Conservation (phyloP, 2,329 filamentous ascomycete species). For the Colletotrichum chlorophyti region DNA sequence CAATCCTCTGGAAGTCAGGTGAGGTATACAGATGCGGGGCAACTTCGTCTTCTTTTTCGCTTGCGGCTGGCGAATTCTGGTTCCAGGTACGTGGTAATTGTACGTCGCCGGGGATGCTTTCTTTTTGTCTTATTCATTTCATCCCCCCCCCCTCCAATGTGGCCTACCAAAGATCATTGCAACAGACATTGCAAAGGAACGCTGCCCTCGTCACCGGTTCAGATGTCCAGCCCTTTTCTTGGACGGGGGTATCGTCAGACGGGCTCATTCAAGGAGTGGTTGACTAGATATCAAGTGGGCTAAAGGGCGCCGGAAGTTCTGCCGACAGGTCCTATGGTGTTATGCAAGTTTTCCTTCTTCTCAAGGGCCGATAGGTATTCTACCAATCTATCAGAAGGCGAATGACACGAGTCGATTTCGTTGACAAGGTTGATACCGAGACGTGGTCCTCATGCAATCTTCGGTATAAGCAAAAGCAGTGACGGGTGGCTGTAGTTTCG, state of each 20-base stretch:
- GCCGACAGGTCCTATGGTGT: too few relatives aligned
- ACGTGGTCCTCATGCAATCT: neutral
- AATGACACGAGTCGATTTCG: neutral
- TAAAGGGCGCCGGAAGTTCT: too few relatives aligned
- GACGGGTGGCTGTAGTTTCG: neutral
- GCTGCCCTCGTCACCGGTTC: too few relatives aligned
- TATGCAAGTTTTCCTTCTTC: too few relatives aligned
- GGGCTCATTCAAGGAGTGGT: too few relatives aligned
- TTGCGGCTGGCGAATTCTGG: neutral
- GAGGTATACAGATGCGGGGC: conserved; percentile 24
- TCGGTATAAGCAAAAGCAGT: neutral
- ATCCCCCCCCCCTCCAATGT: too few relatives aligned
- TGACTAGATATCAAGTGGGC: too few relatives aligned
- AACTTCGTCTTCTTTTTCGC: neutral
- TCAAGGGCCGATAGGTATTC: neutral
- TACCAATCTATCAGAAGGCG: conserved; percentile 1
- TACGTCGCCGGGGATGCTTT: neutral
- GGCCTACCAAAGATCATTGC: too few relatives aligned
- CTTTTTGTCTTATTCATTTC: too few relatives aligned
- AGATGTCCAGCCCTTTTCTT: too few relatives aligned
- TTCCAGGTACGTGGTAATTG: neutral
- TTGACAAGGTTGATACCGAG: neutral
- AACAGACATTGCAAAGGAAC: too few relatives aligned
- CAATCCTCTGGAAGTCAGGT: conserved; percentile 11
- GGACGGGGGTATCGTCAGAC: too few relatives aligned